Conservation (phyloP, 2,329 filamentous ascomycete species). For the Claviceps fusiformis region DNA sequence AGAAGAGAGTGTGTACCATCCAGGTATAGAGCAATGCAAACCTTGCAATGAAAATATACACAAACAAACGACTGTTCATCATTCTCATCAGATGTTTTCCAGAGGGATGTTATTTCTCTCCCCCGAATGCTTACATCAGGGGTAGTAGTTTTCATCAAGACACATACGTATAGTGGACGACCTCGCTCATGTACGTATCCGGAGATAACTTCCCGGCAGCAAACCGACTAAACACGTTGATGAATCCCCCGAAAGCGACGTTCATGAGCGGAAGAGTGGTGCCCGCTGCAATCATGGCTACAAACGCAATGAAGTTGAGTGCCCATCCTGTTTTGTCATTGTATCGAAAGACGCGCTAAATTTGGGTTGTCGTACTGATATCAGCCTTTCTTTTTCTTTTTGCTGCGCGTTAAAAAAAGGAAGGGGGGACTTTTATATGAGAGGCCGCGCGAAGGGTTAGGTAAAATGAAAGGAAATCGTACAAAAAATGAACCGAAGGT, state of each 20-base stretch:
- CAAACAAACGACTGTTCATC: constrained; percentile 24
- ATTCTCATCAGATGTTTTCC: not conserved
- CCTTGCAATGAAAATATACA: constrained; percentile 44
- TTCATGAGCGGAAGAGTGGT: constrained; percentile 40
- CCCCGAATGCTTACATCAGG: not conserved
- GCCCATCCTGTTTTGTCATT: constrained; percentile 17
- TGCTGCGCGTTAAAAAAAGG: too few relatives aligned
- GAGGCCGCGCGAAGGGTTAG: too few relatives aligned
- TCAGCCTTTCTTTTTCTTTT: not conserved
- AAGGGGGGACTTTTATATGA: too few relatives aligned
- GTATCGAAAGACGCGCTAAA: constrained; percentile 25
- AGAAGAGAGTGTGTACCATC: constrained; percentile 13
- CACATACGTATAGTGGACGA: constrained; percentile 31
- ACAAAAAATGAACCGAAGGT: constrained; percentile 16
- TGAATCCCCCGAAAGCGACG: constrained; percentile 41
- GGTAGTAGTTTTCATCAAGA: not conserved
- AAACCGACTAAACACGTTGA: constrained; percentile 44
- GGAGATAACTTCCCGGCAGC: constrained; percentile 29
- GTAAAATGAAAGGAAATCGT: not conserved
- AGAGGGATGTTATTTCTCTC: too few relatives aligned
- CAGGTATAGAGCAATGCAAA: constrained; percentile 23
- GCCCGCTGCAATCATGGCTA: constrained; percentile 25
- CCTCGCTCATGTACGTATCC: constrained; percentile 32
- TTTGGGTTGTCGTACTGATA: not conserved
- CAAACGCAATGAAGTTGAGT: constrained; percentile 22